phyloP scores from a whole-genome alignment of 129 eudicot species.

The Silybum marianum region DNA sequence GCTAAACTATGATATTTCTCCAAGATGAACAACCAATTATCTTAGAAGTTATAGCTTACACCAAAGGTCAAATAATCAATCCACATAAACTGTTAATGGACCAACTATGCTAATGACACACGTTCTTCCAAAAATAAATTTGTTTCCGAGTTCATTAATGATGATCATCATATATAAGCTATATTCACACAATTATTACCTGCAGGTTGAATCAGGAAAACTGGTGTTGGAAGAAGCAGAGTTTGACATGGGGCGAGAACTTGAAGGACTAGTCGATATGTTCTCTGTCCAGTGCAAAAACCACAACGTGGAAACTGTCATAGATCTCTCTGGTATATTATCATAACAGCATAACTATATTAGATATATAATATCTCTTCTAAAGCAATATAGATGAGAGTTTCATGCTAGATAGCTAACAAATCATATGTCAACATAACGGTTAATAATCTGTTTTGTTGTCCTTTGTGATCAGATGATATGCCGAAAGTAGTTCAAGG shows the following conservation, averaged over 20 bases:
- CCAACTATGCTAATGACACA: neutral
- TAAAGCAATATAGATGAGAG: neutral
- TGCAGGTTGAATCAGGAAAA: slow-evolving; percentile 98
- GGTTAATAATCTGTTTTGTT: slow-evolving; percentile 16
- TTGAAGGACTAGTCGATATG: slow-evolving; percentile 96
- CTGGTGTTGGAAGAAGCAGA: slow-evolving; percentile 47
- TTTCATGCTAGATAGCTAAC: neutral
- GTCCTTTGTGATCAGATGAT: slow-evolving; percentile 60
- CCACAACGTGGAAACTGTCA: slow-evolving; percentile 82
- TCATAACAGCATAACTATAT: slow-evolving; percentile 8
- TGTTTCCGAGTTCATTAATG: neutral
- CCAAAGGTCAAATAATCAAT: neutral
- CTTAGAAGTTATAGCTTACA: slow-evolving; percentile 1
- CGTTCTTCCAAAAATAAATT: neutral
- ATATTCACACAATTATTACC: neutral
- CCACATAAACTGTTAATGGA: neutral
- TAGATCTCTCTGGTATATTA: slow-evolving; percentile 86
- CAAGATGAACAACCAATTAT: neutral
- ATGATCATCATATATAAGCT: neutral
- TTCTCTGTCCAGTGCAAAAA: slow-evolving; percentile 94
- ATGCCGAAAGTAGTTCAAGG: slow-evolving; percentile 84
- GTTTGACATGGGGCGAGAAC: slow-evolving; percentile 69
- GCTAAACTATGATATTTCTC: neutral
- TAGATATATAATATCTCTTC: neutral
- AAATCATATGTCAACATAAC: neutral